phyloP scores from a whole-genome alignment of 176 grass and related monocot genomes.

The Hordeum marinum region DNA sequence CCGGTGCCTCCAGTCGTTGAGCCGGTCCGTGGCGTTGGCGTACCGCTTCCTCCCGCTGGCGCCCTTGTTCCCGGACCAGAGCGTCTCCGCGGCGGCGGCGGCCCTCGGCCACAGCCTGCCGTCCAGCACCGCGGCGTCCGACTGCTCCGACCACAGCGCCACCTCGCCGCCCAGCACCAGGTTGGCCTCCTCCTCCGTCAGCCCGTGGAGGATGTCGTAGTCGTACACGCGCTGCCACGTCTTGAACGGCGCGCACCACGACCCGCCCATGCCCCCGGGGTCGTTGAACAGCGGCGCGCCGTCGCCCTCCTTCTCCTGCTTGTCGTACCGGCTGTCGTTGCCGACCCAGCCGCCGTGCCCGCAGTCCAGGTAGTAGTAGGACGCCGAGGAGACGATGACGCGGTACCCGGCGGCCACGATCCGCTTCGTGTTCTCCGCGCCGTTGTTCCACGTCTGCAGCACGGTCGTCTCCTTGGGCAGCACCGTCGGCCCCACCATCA shows the following conservation, averaged over 20 bases:
- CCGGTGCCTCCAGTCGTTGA: slow-evolving; percentile 70
- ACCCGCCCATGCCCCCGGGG: slow-evolving; percentile 76
- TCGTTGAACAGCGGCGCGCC: slow-evolving; percentile 74
- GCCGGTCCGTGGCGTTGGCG: slow-evolving; percentile 61
- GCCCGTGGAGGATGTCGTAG: slow-evolving; percentile 92
- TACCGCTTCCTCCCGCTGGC: slow-evolving; percentile 62
- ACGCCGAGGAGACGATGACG: slow-evolving; percentile 72
- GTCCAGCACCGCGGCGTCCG: slow-evolving; percentile 71
- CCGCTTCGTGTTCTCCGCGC: slow-evolving; percentile 83
- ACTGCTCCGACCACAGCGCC: slow-evolving; percentile 92
- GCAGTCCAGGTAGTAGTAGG: slow-evolving; percentile 99
- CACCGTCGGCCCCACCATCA: slow-evolving; percentile 35
- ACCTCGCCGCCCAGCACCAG: slow-evolving; percentile 83
- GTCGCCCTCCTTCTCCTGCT: slow-evolving; percentile 63
- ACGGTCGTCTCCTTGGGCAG: slow-evolving; percentile 76
- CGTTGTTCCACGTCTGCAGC: slow-evolving; percentile 97
- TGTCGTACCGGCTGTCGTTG: slow-evolving; percentile 94
- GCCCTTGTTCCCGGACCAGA: slow-evolving; percentile 91
- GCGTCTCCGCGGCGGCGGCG: slow-evolving; percentile 65
- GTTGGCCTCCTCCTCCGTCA: slow-evolving; percentile 58
- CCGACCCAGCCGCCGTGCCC: slow-evolving; percentile 83
- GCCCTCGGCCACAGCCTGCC: slow-evolving; percentile 72
- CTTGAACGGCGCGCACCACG: slow-evolving; percentile 95
- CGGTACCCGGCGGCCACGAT: slow-evolving; percentile 73
- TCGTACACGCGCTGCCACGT: slow-evolving; percentile 94